phyloP scores from a whole-genome alignment of 78 protist species.

The Protostelium mycophagum region DNA sequence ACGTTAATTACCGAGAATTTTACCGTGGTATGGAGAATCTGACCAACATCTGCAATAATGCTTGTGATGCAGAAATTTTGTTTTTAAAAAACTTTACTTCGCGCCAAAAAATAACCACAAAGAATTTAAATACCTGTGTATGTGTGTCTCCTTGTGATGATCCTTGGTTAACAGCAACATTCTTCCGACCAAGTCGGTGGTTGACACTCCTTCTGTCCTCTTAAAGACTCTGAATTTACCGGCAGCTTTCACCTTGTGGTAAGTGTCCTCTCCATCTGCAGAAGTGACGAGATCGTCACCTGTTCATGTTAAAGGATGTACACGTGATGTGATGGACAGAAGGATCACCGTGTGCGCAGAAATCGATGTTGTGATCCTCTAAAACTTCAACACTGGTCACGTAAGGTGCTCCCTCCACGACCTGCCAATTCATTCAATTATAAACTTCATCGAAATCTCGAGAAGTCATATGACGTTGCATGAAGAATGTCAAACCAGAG shows the following conservation, averaged over 20 bases:
- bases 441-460: not conserved
- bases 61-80: too few relatives aligned
- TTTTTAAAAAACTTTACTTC: too few relatives aligned
- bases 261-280: constrained; percentile 80
- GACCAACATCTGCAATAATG: too few relatives aligned
- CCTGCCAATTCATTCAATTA: constrained; percentile 8
- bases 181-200: constrained; percentile 93
- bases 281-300: constrained; percentile 72
- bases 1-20: too few relatives aligned
- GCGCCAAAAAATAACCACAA: not conserved
- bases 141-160: constrained; percentile 30
- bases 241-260: constrained; percentile 74
- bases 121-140: not conserved
- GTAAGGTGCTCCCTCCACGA: constrained; percentile 86
- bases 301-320: too few relatives aligned
- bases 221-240: constrained; percentile 52
- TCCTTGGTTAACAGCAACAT: constrained; percentile 85
- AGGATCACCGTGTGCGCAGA: constrained; percentile 81
- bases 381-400: constrained; percentile 44
- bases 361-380: constrained; percentile 51
- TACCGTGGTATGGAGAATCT: too few relatives aligned
- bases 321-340: too few relatives aligned
- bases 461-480: not conserved
- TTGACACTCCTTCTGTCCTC: constrained; percentile 68
- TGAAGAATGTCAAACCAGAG: too few relatives aligned